Conservation (phyloP, 2,329 filamentous ascomycete genomes). For the Calonectria ilicicola region DNA sequence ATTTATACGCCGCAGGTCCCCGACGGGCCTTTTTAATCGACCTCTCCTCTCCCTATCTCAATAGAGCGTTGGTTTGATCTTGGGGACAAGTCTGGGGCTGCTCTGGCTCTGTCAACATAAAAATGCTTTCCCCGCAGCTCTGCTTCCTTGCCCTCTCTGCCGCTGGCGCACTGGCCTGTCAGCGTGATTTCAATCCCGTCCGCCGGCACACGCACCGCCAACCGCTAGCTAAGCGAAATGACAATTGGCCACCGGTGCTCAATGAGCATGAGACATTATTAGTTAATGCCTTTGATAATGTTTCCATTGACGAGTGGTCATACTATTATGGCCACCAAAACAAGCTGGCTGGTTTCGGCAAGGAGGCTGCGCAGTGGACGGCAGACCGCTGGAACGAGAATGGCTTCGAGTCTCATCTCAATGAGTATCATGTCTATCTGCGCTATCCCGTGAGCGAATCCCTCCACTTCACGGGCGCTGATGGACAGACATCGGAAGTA, state of each 20-base stretch:
- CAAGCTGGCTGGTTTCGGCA: constrained; percentile 52
- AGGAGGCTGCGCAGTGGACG: constrained; percentile 53
- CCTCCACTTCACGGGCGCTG: constrained; percentile 52
- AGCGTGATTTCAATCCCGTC: constrained; percentile 43
- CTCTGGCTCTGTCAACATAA: not conserved
- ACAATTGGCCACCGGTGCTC: constrained; percentile 51
- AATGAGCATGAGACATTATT: constrained; percentile 48
- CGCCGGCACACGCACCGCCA: constrained; percentile 48
- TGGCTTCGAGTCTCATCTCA: constrained; percentile 49
- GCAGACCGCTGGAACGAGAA: constrained; percentile 50
- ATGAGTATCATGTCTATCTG: constrained; percentile 69
- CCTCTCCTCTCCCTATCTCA: not conserved
- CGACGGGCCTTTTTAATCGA: not conserved
- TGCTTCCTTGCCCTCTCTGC: constrained; percentile 32
- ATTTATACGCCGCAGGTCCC: constrained; percentile 36
- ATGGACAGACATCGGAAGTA: constrained; percentile 70
- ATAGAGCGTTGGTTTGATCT: not conserved
- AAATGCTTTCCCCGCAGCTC: constrained; percentile 21
- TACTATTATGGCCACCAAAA: constrained; percentile 54
- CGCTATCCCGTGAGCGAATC: constrained; percentile 71
- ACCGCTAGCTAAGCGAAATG: constrained; percentile 46
- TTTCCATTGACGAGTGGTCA: constrained; percentile 52
- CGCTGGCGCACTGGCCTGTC: constrained; percentile 43
- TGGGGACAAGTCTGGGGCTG: not conserved
- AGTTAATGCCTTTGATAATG: constrained; percentile 52